Percentiles rank a stretch among this genome's conserved stretches.
phyloP scores from a whole-genome alignment of 1,284 basidiomycete species.

The Apiotrichum brassicae region DNA sequence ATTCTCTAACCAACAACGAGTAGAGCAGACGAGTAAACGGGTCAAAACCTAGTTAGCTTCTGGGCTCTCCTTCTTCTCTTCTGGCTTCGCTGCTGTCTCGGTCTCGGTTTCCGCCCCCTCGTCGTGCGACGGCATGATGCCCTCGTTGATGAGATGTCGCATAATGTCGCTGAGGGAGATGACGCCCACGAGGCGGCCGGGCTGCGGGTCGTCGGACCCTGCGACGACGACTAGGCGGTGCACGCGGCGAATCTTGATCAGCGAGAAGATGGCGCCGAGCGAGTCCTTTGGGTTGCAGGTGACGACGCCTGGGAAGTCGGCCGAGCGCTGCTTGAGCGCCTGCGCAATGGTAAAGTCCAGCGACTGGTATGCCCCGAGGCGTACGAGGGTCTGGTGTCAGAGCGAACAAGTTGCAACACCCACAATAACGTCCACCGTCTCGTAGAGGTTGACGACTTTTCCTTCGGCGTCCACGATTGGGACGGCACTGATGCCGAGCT shows the following conservation, averaged over 20 bases:
- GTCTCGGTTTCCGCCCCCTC: constrained; percentile 9
- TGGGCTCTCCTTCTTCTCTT: too few relatives aligned
- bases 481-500: constrained; percentile 90
- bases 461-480: constrained; percentile 92
- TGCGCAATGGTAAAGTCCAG: constrained; percentile 92
- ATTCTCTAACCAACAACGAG: neutral
- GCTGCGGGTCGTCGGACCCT: constrained; percentile 48
- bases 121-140: constrained; percentile 2
- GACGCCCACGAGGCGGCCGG: constrained; percentile 73
- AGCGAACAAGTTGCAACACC: constrained; percentile 41
- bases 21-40: too few relatives aligned
- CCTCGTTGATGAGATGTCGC: constrained; percentile 61
- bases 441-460: constrained; percentile 92
- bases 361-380: constrained; percentile 88
- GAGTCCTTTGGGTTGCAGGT: constrained; percentile 92
- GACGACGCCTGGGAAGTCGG: constrained; percentile 93
- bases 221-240: constrained; percentile 86
- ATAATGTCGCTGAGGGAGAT: constrained; percentile 88
- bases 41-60: too few relatives aligned
- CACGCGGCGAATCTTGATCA: constrained; percentile 87
- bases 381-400: constrained; percentile 69
- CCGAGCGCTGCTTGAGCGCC: constrained; percentile 80
- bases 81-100: neutral
- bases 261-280: constrained; percentile 81
- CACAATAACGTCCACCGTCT: constrained; percentile 98